phyloP scores from a whole-genome alignment of 495 filamentous ascomycete species.

The Xylaria intraflava region DNA sequence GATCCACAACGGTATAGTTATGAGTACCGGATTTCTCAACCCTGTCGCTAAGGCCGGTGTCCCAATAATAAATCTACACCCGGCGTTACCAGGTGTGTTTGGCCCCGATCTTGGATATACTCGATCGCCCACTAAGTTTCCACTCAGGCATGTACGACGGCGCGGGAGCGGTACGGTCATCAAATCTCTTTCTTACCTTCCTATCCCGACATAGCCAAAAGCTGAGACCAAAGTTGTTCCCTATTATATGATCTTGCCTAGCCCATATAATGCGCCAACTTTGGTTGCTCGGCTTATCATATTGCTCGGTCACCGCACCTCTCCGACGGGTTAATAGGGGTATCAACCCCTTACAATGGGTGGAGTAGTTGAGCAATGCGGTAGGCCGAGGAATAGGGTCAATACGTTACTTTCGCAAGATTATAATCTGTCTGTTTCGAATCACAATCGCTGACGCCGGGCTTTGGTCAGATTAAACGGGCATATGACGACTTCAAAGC shows the following conservation, averaged over 20 bases:
- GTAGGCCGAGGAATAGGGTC: too few species aligned
- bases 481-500: conserved; percentile 69
- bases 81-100: conserved; percentile 45
- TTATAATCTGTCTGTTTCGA: neutral
- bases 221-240: neutral
- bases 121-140: conserved; percentile 9
- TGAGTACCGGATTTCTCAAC: conserved; percentile 44
- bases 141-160: conserved; percentile 63
- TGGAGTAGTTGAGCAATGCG: too few species aligned
- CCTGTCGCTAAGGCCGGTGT: conserved; percentile 56
- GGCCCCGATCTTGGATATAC: neutral
- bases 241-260: too few species aligned
- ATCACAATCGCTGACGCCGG: neutral
- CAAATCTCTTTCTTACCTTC: neutral
- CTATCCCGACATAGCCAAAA: conserved; percentile 22
- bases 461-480: conserved; percentile 53
- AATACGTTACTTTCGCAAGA: neutral
- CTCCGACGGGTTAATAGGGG: too few species aligned
- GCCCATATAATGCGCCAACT: too few species aligned
- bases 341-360: too few species aligned
- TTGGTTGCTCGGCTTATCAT: too few species aligned
- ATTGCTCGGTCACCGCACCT: too few species aligned
- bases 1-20: conserved; percentile 14
- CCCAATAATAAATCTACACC: conserved; percentile 82
- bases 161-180: conserved; percentile 27